Evolutionary conservation across 371 early-diverging fungal genomes (phyloP).

Genomic region (Rhizomucor miehei): DNA sequence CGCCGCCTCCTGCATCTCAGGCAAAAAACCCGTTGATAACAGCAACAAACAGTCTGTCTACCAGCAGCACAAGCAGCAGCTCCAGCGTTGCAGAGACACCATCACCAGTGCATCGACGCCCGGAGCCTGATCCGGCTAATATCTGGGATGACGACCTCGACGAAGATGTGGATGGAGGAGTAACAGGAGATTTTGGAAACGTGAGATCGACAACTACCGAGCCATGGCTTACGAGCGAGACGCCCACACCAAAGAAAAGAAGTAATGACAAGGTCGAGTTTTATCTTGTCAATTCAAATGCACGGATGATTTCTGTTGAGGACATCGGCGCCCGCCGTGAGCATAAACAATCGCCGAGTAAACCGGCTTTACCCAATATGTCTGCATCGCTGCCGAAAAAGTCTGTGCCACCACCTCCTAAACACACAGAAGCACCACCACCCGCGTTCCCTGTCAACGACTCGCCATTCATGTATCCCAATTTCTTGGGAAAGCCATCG

Average conservation of each 20-base stretch:
- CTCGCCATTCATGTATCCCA: conserved; percentile 14
- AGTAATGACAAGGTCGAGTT: no score
- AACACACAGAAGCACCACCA: background rate
- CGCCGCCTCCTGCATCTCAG: background rate
- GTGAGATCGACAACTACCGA: no score
- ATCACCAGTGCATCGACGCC: background rate
- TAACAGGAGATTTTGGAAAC: background rate
- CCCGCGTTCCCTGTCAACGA: background rate
- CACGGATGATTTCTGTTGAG: background rate
- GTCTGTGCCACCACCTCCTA: conserved; percentile 1
- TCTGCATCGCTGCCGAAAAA: background rate
- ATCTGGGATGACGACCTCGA: no score
- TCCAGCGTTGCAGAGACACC: background rate
- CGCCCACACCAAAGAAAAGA: background rate
- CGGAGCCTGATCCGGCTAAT: no score
- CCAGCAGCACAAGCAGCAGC: background rate
- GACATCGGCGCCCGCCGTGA: background rate
- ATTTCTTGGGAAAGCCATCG: conserved; percentile 3
- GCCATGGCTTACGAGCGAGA: background rate
- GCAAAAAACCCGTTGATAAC: background rate
- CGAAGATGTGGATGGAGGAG: background rate
- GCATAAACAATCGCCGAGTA: no score
- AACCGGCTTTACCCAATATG: background rate
- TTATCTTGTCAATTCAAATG: no score
- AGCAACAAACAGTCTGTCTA: no score